Evolutionary conservation across 2,329 filamentous ascomycete genomes (phyloP), one percentile per base, ranked within the genome.

Genomic region (Paecilomyces formosus): DNA sequence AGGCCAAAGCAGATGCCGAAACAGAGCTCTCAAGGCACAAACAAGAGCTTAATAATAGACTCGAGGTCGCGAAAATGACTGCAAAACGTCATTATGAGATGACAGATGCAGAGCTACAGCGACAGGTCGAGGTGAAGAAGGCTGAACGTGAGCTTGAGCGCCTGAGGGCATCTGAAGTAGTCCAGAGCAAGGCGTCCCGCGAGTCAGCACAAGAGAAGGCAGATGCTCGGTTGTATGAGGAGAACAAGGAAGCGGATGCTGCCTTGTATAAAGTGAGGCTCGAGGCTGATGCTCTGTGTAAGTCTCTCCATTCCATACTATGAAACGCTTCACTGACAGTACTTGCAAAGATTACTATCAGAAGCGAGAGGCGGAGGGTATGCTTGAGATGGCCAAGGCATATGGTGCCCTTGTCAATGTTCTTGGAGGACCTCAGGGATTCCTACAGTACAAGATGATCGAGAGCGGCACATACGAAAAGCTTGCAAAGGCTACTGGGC

Each of bases 371-470:
- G 90, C 90, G 1, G 88, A 92, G 67, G 91, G 88, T 76, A 77
- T 93, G 35, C 73, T 78, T 0, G 88, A 89, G 66, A 90, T 92
- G 85, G 89, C 90, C 1, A 85, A 87, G 57, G 90, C 89, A n/a
- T 95, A 94, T 73, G 81, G 79, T 62, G 85, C 87, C 66, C 81
- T 95, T 68, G 81, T 87, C 2, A 74, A 81, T 1, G 89, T 89
- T 0, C 85, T 95, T 53, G 90, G 90, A 60, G 90, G 91, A 0
- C 88, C 91, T 1, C 82, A 86, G 35, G 89, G 88, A 30, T 80
- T 96, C 59, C 79, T 95, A 66, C 88, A 92, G 72, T 93, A 89
- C 79, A 82, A 93, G 76, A 95, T 95, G 91, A 85, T 96, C 69
- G 87, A 92, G 77, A 88, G 88, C 73, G 87, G 87, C 65, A 89